These are phyloP conservation scores for Leucosporidium yakuticum DNA, from an alignment of 768 basidiomycete genomes.

Conservation along the genomic window DNA sequence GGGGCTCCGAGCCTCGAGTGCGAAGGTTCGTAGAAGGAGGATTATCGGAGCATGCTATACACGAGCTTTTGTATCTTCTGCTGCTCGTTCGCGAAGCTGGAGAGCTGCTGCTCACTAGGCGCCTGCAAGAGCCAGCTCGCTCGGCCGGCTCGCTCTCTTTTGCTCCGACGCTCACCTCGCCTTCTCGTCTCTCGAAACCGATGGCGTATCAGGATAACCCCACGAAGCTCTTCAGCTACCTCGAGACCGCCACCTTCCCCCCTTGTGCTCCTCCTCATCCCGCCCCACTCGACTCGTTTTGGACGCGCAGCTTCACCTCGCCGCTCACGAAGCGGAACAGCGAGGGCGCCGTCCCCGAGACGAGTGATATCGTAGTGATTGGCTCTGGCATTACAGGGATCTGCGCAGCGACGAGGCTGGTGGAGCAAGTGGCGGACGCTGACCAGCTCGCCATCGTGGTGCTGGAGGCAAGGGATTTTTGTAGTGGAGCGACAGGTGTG, in stretches of 20 bases:
- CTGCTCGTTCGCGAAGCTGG: too few relatives aligned
- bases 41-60: too few relatives aligned
- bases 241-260: background rate
- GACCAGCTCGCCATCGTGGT: constrained; percentile 48
- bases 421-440: background rate
- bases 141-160: too few relatives aligned
- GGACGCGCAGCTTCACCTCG: constrained; percentile 2
- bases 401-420: constrained; percentile 3
- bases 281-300: constrained; percentile 14
- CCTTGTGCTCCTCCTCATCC: constrained; percentile 8
- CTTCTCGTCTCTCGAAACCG: too few relatives aligned
- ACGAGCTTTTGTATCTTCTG: too few relatives aligned
- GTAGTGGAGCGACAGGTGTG: constrained; percentile 45
- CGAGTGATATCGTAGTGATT: constrained; percentile 19
- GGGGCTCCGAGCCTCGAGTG: too few relatives aligned
- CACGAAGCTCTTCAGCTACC: too few relatives aligned
- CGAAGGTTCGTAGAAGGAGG: too few relatives aligned
- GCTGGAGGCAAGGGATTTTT: constrained; percentile 79
- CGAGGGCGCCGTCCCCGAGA: background rate
- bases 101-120: too few relatives aligned
- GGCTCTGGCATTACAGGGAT: constrained; percentile 20
- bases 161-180: too few relatives aligned
- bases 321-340: background rate
- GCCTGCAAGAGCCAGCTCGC: too few relatives aligned
- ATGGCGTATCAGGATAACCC: too few relatives aligned